A percentile compares a stretch with the other conserved stretches of the same genome.
Evolutionary conservation across 805 yeast species (phyloP).

Genomic region (Lipomyces anomalus): DNA sequence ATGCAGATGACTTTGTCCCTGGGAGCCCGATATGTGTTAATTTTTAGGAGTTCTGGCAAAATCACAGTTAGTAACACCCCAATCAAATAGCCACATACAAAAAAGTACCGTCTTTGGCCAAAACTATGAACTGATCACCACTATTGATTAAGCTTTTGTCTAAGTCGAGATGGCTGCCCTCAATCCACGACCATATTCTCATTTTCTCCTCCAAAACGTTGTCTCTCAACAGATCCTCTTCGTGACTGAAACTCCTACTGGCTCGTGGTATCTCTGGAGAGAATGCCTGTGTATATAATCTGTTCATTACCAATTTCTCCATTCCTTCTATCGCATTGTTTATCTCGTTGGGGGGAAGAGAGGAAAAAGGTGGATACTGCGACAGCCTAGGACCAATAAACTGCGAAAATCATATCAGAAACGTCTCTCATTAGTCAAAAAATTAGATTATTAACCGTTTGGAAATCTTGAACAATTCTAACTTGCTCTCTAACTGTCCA

Average conservation of each 20-base stretch:
- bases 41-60: conserved; percentile 76
- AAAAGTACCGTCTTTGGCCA: conserved; percentile 64
- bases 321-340: conserved; percentile 82
- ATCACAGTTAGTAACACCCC: background rate
- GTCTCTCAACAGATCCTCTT: conserved; percentile 61
- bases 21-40: conserved; percentile 83
- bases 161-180: conserved; percentile 74
- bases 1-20: conserved; percentile 90
- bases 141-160: conserved; percentile 44
- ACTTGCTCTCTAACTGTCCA: conserved; percentile 76
- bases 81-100: too few relatives aligned
- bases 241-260: conserved; percentile 50
- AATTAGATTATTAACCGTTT: too few relatives aligned
- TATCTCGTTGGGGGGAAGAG: conserved; percentile 53
- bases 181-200: conserved; percentile 64
- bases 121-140: conserved; percentile 50
- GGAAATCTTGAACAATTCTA: conserved; percentile 72
- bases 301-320: conserved; percentile 86
- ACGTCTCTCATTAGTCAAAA: background rate
- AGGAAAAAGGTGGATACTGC: conserved; percentile 65
- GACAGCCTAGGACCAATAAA: conserved; percentile 47
- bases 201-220: conserved; percentile 45
- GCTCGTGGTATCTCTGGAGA: conserved; percentile 60
- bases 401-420: background rate
- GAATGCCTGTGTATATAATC: conserved; percentile 70